These are phyloP conservation scores for Fusarium marasasianum DNA, from an alignment of 2,329 filamentous ascomycete genomes.

Conservation along the genomic window DNA sequence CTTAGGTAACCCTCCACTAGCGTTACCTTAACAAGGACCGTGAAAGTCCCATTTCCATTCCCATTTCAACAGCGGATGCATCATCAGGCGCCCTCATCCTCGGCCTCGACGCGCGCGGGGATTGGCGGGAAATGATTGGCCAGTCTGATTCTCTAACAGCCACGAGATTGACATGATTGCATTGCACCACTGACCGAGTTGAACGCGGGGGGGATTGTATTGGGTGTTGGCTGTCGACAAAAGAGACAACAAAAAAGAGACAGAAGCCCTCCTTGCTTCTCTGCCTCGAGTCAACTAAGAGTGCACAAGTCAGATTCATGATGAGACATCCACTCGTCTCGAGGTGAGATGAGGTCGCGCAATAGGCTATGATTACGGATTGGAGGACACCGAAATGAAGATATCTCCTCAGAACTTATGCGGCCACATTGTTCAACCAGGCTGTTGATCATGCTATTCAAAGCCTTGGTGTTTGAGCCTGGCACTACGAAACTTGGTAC, in stretches of 20 bases:
- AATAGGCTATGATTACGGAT: neutral
- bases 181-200: neutral
- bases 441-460: constrained; percentile 23
- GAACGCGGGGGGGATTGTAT: constrained; percentile 4
- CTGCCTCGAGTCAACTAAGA: neutral
- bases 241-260: neutral
- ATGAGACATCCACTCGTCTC: constrained; percentile 15
- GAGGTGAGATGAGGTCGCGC: constrained; percentile 20
- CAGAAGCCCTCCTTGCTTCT: neutral
- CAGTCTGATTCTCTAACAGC: neutral
- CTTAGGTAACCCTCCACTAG: neutral
- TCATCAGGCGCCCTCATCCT: constrained; percentile 19
- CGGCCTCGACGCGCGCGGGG: constrained; percentile 26
- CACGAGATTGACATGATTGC: constrained; percentile 1
- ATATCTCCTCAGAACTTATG: constrained; percentile 5
- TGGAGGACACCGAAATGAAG: neutral
- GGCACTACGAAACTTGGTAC: constrained; percentile 11
- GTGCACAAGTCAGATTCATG: neutral
- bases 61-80: constrained; percentile 5
- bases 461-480: neutral
- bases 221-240: neutral
- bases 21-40: neutral
- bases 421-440: constrained; percentile 12
- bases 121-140: neutral
- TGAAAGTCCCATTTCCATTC: neutral